These are phyloP conservation scores for Plenodomus lindquistii DNA, from an alignment of 2,329 filamentous ascomycete genomes.

Conservation along the genomic window DNA sequence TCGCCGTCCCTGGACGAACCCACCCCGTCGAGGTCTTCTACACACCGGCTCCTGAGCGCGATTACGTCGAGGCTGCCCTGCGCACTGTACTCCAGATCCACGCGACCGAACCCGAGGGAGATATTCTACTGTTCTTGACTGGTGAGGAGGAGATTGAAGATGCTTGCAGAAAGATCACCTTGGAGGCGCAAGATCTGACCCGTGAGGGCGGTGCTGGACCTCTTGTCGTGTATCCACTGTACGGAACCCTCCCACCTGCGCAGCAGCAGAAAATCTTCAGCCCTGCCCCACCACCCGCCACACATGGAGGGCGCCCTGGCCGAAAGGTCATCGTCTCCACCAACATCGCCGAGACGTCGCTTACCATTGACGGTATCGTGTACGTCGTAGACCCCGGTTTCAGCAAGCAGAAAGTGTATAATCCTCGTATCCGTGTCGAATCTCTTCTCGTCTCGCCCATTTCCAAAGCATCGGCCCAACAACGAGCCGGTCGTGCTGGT, in stretches of 20 bases:
- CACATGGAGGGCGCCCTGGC: slow-evolving; percentile 79
- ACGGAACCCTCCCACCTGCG: slow-evolving; percentile 86
- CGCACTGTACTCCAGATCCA: slow-evolving; percentile 97
- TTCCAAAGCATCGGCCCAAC: slow-evolving; percentile 95
- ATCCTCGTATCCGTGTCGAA: slow-evolving; percentile 93
- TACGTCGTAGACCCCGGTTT: slow-evolving; percentile 99
- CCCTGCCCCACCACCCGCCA: slow-evolving; percentile 74
- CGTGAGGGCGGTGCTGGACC: slow-evolving; percentile 91
- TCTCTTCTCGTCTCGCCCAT: slow-evolving; percentile 97
- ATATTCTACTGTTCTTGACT: slow-evolving; percentile 92
- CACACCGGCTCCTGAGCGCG: slow-evolving; percentile 91
- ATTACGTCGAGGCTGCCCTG: slow-evolving; percentile 95
- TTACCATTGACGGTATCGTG: slow-evolving; percentile 98
- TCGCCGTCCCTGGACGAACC: slow-evolving; percentile 92
- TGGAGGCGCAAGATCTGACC: slow-evolving; percentile 90
- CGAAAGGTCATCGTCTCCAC: slow-evolving; percentile 93
- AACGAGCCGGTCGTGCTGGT: slow-evolving; percentile 97
- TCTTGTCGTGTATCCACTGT: slow-evolving; percentile 87
- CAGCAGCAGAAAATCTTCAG: slow-evolving; percentile 97
- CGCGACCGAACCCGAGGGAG: slow-evolving; percentile 86
- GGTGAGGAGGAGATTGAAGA: slow-evolving; percentile 99
- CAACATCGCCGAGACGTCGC: slow-evolving; percentile 95
- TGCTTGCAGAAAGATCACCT: slow-evolving; percentile 83
- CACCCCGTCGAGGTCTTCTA: slow-evolving; percentile 99
- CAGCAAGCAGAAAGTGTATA: slow-evolving; percentile 99